Evolutionary conservation across 257 asterid genomes (phyloP), one percentile per base, ranked within the genome.

Genomic region (Nyctanthes arbortristis): DNA sequence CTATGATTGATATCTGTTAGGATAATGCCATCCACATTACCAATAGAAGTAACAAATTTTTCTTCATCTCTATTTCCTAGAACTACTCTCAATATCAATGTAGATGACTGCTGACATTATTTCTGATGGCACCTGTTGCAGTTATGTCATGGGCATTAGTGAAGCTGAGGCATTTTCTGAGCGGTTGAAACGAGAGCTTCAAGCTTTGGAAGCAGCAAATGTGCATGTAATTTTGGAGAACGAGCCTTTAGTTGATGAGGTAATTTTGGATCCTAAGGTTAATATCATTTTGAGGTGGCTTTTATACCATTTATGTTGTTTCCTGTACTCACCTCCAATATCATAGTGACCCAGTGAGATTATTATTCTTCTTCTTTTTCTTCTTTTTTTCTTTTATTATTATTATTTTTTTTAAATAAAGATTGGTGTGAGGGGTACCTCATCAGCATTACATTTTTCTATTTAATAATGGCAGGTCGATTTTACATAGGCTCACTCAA

Each of bases 91-190:
- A 47, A n/a, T 54, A 28, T 74, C 65, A 64, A 39, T 49, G 65
- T 43, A 66, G 34, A 66, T 67, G 35, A 59, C 56, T 57, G 49
- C 61, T 67, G 12, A 40, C 52, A 72, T 47, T 73, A 25, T 68
- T 69, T 34, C 18, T 62, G 55, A 77, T 79, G 73, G 58, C 34
- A 30, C 69, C 16, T 28, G 57, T 61, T 84, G 87, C 93, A 94
- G 99, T 76, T 94, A 88, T 73, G 99, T 94, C 68, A 94, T 94
- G 97, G 99, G 93, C 60, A 89, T 94, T 74, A 93, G 97, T 43
- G 97, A 91, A 80, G 99, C 99, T 47, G 99, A 91, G 79, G 97
- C 97, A 61, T 94, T 94, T 84, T 94, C 99, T 72, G 99, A 94
- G 85, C 70, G 97, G 63, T 81, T 94, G 84, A 94, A 91, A 81